A percentile compares a stretch with the other conserved stretches of the same genome.
phyloP scores from a whole-genome alignment of 805 yeast genomes.

The Vanderwaltozyma verrucispora region DNA sequence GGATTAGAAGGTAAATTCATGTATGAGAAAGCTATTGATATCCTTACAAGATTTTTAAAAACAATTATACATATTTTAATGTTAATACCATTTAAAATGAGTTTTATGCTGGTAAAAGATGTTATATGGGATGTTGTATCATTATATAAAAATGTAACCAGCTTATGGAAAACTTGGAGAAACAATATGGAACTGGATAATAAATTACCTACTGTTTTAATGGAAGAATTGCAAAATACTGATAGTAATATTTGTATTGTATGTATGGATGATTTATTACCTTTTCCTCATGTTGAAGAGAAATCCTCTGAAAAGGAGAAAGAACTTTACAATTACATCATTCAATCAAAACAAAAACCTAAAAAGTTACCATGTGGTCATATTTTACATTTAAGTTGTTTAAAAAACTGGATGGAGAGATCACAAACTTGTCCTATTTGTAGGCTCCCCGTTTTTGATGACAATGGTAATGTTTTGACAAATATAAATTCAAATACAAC shows the following conservation, averaged over 20 bases:
- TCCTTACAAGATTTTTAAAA: conserved; percentile 39
- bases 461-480: conserved; percentile 19
- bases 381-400: conserved; percentile 78
- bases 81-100: conserved; percentile 36
- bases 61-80: conserved; percentile 37
- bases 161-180: conserved; percentile 32
- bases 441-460: conserved; percentile 52
- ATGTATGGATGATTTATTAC: conserved; percentile 81
- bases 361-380: conserved; percentile 79
- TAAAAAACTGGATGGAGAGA: conserved; percentile 86
- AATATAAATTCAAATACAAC: background rate
- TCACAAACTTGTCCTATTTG: conserved; percentile 94
- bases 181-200: conserved; percentile 53
- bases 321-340: conserved; percentile 1
- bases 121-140: conserved; percentile 30
- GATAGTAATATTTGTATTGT: conserved; percentile 68
- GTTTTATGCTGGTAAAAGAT: conserved; percentile 41
- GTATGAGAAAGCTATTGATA: conserved; percentile 47
- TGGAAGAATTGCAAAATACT: conserved; percentile 52
- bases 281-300: conserved; percentile 10
- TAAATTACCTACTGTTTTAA: conserved; percentile 52
- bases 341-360: conserved; percentile 34
- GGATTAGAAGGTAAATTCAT: conserved; percentile 64
- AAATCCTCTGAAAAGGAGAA: conserved; percentile 1
- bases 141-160: conserved; percentile 28